Base-by-base conservation (phyloP, 495 filamentous ascomycete genomes). In the Penicillium odoratum region DNA sequence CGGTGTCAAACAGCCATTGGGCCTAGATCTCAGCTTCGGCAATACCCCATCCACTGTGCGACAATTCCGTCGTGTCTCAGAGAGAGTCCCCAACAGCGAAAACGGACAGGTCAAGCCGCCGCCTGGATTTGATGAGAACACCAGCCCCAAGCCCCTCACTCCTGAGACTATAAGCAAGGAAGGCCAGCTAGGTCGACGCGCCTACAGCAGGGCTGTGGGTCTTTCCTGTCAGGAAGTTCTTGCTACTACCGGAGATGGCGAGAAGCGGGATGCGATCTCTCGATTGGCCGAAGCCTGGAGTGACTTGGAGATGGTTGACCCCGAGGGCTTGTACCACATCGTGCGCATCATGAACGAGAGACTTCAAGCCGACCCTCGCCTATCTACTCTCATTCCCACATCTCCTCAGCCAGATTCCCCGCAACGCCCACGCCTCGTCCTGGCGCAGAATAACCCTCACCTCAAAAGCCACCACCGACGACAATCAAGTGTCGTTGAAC, bases 11-110 rank as follows among this genome's bases (percentile, higher is more conserved):
- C 85, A 89, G 51, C 91, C 93, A 1, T 81, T 96, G 15, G 84
- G 88, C 33, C 81, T 94, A 4, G 89, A 96, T 69, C 84, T 92
- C 73, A 91, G 85, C 48, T 97, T 93, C 67, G 94, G 93, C 31
- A 97, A 97, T 68, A 86, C 85, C 18, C 89, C 88, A 1, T 96
- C 92, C 0, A 96, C 94, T 13, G 87, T 93, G 49, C 87, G 92
- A 31, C 88, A 93, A 48, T 97, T 97, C 76, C 88, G 90, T 54
- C 86, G 93, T 18, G 92, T 93, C 2, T 94, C 92, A 7, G 86
- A 88, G 60, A 83, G 83, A 57, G 85, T 80, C 7, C 72, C 60
- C 26, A 48, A 31, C 46, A 46, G 44, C 54, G 76, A 62, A 45
- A 68, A 64, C 51, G 69, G 68, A 45, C 72, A 61, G 43, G 65